These are phyloP conservation scores for Gonapodya sp. DNA, from an alignment of 192 early-diverging fungal genomes.

Conservation along the genomic window DNA sequence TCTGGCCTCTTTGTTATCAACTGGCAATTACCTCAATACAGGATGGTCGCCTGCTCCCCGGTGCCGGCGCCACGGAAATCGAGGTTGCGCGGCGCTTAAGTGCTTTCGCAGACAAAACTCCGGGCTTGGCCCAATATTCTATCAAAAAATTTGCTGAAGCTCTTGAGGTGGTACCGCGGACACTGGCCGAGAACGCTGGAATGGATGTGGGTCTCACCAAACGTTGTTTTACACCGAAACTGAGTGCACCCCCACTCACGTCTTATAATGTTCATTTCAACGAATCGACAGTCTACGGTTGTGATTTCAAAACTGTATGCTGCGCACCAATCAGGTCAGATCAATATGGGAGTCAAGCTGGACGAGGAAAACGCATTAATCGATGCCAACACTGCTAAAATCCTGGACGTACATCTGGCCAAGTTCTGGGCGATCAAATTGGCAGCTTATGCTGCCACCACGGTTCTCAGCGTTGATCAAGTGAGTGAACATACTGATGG, in stretches of 20 bases:
- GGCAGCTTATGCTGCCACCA: slow-evolving; percentile 84
- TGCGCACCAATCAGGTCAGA: slow-evolving; percentile 65
- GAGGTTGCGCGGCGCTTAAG: slow-evolving; percentile 75
- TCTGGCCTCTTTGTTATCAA: too few relatives aligned
- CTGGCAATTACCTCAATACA: too few relatives aligned
- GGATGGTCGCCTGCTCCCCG: slow-evolving; percentile 74
- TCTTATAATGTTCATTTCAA: too few relatives aligned
- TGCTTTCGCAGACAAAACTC: slow-evolving; percentile 73
- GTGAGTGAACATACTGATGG: slow-evolving; percentile 21
- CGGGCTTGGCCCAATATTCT: slow-evolving; percentile 91
- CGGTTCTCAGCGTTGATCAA: slow-evolving; percentile 93
- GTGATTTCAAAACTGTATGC: slow-evolving; percentile 85
- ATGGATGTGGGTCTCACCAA: slow-evolving; percentile 66
- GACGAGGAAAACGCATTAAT: slow-evolving; percentile 59
- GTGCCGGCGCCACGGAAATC: slow-evolving; percentile 92
- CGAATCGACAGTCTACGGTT: slow-evolving; percentile 66
- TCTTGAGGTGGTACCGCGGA: slow-evolving; percentile 88
- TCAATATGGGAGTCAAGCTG: slow-evolving; percentile 71
- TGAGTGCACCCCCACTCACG: too few relatives aligned
- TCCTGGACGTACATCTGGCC: slow-evolving; percentile 69
- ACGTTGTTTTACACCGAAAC: too few relatives aligned
- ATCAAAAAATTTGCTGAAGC: slow-evolving; percentile 93
- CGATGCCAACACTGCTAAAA: slow-evolving; percentile 62
- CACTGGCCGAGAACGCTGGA: slow-evolving; percentile 89
- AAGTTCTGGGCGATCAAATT: slow-evolving; percentile 87